Base-by-base conservation (phyloP, 441 rosid species). In the Pelargonium australe region DNA sequence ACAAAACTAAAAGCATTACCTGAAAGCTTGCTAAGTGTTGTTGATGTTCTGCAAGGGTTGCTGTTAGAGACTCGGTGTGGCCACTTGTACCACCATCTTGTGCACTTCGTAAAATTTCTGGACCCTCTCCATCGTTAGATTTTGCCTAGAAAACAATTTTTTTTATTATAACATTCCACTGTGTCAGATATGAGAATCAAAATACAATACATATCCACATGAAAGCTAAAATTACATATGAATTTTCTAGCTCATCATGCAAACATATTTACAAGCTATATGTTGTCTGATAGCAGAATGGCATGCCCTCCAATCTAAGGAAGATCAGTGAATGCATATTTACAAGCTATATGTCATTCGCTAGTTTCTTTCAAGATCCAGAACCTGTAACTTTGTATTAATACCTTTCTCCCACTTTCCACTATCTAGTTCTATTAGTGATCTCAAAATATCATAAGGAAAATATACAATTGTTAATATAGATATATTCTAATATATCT, bases 21-120 rank as follows among this genome's bases (percentile, higher is more conserved):
- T 95, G 96, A 82, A 95, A 90, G 80, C 97, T 95, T 72, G 97
- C 95, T 67, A 92, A 85, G 81, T 95, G 99, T 76, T 95, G 99
- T 76, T 95, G 93, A 85, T 95, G 99, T 78, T 95, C 99, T 66
- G 88, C 75, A 66, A 92, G 90, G 60, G 99, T 92, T 62, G 91
- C 86, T 72, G 95, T 89, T 75, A 95, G 80, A 68, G 96, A 95
- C 76, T 90, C 98, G 45, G 91, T 82, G 82, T 95, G 99, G 71
- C 97, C 89, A 87, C 86, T 87, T 61, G 87, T 79, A 79, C 88
- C 84, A 62, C 95, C 90, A 79, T 88, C 95, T 64, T 80, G 84
- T 16, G 83, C 78, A 73, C 86, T 83, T 69, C 88, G 86, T 79
- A 95, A 79, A 70, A 95, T 87, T 82, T 92, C 97, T 79, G 99